Percentiles rank a stretch among this genome's conserved stretches.
phyloP scores from a whole-genome alignment of 2,329 filamentous ascomycete species.

The Apiospora hydei region DNA sequence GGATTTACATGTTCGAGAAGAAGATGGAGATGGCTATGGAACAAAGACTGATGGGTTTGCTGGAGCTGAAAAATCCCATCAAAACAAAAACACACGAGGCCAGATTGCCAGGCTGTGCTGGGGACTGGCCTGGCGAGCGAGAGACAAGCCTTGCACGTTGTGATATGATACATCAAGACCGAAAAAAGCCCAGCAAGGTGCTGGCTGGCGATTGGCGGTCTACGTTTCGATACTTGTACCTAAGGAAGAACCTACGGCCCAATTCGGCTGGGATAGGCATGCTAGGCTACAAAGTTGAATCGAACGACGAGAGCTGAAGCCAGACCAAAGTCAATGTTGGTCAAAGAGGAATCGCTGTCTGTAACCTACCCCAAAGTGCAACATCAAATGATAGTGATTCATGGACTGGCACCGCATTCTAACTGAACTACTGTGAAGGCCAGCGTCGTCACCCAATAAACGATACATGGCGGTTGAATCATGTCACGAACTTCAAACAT shows the following conservation, averaged over 20 bases:
- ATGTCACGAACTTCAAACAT: not conserved
- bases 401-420: not conserved
- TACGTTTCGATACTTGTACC: not conserved
- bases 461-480: not conserved
- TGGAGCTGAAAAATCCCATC: not conserved
- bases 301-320: slow-evolving; percentile 4
- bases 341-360: not conserved
- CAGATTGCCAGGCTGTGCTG: not conserved
- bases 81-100: not conserved
- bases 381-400: not conserved
- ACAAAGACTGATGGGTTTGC: not conserved
- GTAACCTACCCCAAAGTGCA: not conserved
- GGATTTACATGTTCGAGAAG: not conserved
- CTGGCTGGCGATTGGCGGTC: slow-evolving; percentile 13
- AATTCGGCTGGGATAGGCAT: slow-evolving; percentile 9
- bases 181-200: slow-evolving; percentile 1
- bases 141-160: not conserved
- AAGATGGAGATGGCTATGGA: not conserved
- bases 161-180: not conserved
- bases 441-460: not conserved
- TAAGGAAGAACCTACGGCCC: not conserved
- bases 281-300: not conserved
- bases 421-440: not conserved
- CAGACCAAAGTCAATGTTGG: not conserved
- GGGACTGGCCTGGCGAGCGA: too few species aligned